These are phyloP conservation scores for Botryotinia narcissicola DNA, from an alignment of 2,329 filamentous ascomycete genomes.

Conservation along the genomic window DNA sequence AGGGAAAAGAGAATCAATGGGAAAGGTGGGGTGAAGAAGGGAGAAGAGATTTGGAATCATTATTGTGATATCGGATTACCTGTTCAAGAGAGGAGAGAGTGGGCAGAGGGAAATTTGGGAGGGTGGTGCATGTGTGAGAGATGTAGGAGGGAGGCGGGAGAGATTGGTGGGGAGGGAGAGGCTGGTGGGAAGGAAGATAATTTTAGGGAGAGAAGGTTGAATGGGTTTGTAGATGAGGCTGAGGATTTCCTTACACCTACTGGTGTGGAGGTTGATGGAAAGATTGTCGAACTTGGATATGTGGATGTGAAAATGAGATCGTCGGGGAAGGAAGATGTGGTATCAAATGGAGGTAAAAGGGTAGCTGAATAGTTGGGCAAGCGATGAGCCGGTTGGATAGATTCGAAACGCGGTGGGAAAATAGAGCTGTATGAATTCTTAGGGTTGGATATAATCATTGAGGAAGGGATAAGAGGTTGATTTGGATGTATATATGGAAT, in stretches of 20 bases:
- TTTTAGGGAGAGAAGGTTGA: background rate
- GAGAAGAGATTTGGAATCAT: conserved; percentile 87
- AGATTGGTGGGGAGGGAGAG: background rate
- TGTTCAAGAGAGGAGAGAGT: conserved; percentile 80
- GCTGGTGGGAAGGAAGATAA: background rate
- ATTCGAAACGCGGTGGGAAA: background rate
- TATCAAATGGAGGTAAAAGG: background rate
- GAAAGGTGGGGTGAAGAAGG: conserved; percentile 65
- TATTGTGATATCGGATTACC: conserved; percentile 84
- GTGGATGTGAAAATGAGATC: no score
- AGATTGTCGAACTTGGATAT: background rate
- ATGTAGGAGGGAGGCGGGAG: conserved; percentile 68
- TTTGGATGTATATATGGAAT: background rate
- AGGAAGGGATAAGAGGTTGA: background rate
- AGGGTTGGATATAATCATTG: background rate
- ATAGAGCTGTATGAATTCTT: background rate
- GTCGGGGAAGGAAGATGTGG: background rate
- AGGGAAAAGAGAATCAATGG: conserved; percentile 56
- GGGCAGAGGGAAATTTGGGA: conserved; percentile 83
- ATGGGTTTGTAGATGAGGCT: background rate
- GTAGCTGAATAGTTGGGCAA: background rate
- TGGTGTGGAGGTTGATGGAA: background rate
- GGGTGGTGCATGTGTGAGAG: conserved; percentile 84
- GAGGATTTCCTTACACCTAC: background rate
- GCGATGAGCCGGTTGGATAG: background rate